Base-by-base conservation (phyloP, 148 eudicot genomes). In the Rhododendron ovatum region DNA sequence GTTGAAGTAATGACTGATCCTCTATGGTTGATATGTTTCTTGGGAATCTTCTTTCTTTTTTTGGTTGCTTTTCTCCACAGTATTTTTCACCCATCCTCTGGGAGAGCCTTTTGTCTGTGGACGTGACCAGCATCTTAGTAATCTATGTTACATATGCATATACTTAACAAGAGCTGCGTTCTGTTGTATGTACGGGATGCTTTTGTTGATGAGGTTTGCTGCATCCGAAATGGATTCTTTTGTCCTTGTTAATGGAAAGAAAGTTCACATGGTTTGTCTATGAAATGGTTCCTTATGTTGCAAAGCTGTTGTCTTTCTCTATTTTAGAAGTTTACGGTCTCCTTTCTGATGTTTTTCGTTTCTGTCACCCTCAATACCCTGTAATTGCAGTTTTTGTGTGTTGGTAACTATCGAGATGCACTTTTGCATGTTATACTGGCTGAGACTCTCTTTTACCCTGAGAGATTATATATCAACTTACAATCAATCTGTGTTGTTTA, bases 151-250 rank as follows among this genome's bases (percentile, higher is more conserved):
- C 75, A 87, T 85, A 83, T 86, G 87, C 76, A 51, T 89, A 65
- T 89, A 82, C 24, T 47, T 55, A 10, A 20, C 63, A 26, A 22
- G 67, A 75, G 82, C 57, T 57, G 79, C 43, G 74, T 80, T 78
- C 61, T 81, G 10, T 71, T 92, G 91, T 89, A 89, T 61, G 80
- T 91, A 88, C 74, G 86, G 87, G 88, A 81, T 87, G 90, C 84
- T 89, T 71, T 85, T 90, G 85, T 82, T 88, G 88, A 81, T 85
- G 87, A 85, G 76, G 84, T 77, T 84, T 81, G 83, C 51, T 81
- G 83, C 81, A 86, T 61, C 78, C 78, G 45, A 87, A 57, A 69
- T 82, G 88, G 61, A 43, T 74, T 63, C 55, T 76, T 74, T 76
- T 55, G 47, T 82, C 85, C 85, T 53, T 82, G 53, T 82, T 83